Evolutionary conservation across 2,329 filamentous ascomycete species (phyloP), one percentile per base, ranked within the genome.

Genomic region (Mollisia scopiformis): DNA sequence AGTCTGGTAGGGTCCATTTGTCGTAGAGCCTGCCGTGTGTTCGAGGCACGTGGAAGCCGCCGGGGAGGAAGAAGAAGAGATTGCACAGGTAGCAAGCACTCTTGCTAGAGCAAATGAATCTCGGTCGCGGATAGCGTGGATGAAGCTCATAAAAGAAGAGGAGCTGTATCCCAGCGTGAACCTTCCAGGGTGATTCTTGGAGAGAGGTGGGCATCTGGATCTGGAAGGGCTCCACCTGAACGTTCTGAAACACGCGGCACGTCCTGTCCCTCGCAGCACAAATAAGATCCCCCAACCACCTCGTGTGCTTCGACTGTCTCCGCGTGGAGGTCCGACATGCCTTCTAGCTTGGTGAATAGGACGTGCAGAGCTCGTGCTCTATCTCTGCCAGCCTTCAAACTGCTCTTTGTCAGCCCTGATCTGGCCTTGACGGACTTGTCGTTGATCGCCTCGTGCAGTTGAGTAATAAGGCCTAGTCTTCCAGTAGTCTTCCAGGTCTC

Each of bases 111-210:
- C 76, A 76, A 6, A 84, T 77, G 2, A 80, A 74, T 19, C 79
- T 75, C 8, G 80, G 79, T 30, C 66, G 71, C 11, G 66, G 62
- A 0, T 59, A 55, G 0, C 61, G n/a, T 2, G 68, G 54, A 30
- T 73, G 62, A 2, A 72, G 52, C 53, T 80, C 76, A 57, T 76
- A 80, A 62, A 79, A 74, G 54, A 75, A 77, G 8, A 82, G 60
- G 21, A 84, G 74, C 61, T 83, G 80, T 27, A 84, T 75, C 66
- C 84, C 80, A 3, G 80, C 80, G 61, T 84, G 81, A 25, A 83
- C 73, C 53, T 75, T 78, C n/a, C 25, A 55, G n/a, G 31, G 39
- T 47, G 37, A 46, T 27, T 27, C n/a, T 19, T 23, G 28, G 8
- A 55, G 27, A 53, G 41, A 49, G 28, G 49, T 23, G 54, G 55